Conservation (phyloP, 2,329 filamentous ascomycete species). For the Emmonsiellopsis sp. region DNA sequence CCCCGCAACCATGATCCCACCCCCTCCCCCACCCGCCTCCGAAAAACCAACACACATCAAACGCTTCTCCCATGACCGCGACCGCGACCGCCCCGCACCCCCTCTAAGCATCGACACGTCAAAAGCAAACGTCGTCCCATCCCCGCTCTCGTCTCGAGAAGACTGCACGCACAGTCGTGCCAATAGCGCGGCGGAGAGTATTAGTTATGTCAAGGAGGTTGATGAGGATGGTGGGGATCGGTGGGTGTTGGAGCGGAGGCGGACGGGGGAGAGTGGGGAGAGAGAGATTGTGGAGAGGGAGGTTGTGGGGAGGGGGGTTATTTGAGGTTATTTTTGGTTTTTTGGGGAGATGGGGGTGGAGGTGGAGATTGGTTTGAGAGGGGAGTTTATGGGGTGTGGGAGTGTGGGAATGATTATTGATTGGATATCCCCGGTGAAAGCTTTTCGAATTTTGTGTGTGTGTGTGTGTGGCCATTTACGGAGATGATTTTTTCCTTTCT, state of each 20-base stretch:
- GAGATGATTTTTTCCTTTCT: too few relatives aligned
- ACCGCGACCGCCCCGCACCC: neutral
- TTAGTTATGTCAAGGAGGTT: slow-evolving; percentile 25
- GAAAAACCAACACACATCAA: neutral
- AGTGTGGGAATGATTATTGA: neutral
- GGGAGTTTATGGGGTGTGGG: neutral
- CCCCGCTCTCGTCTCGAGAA: neutral
- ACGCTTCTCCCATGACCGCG: neutral
- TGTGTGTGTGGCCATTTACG: too few relatives aligned
- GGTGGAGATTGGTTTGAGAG: neutral
- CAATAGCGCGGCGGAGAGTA: slow-evolving; percentile 27
- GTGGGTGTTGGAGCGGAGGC: slow-evolving; percentile 28
- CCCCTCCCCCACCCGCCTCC: neutral
- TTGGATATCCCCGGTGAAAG: too few relatives aligned
- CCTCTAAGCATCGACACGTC: slow-evolving; percentile 5
- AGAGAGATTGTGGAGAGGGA: slow-evolving; percentile 25
- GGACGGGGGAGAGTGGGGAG: slow-evolving; percentile 25
- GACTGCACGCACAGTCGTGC: slow-evolving; percentile 20
- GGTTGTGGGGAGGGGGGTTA: slow-evolving; percentile 18
- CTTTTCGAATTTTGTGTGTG: too few relatives aligned
- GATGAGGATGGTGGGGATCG: slow-evolving; percentile 22
- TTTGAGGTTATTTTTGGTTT: slow-evolving; percentile 12
- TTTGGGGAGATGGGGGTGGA: neutral
- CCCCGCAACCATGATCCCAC: too few relatives aligned
- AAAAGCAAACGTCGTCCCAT: neutral